Evolutionary conservation across 1,284 basidiomycete genomes (phyloP).

Genomic region (Rhodotorula sp.): DNA sequence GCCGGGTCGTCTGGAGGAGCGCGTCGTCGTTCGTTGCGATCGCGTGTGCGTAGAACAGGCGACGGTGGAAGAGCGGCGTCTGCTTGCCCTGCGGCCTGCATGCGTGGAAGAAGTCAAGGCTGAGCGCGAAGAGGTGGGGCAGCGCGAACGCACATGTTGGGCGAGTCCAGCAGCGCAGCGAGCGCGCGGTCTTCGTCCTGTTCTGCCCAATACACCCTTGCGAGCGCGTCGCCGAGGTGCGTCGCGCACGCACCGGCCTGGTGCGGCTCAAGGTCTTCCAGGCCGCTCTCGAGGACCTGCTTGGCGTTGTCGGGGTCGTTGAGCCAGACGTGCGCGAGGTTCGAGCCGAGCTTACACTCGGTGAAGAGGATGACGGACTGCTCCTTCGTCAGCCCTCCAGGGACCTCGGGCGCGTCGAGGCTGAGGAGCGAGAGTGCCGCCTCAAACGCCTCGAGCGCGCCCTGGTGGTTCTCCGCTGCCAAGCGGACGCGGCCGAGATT

Average conservation of each 20-base stretch:
- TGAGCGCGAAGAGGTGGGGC: neutral
- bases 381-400: conserved; percentile 24
- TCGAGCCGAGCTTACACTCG: conserved; percentile 35
- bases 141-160: conserved; percentile 20
- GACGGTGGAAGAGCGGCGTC: conserved; percentile 37
- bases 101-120: neutral
- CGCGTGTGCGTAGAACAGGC: conserved; percentile 28
- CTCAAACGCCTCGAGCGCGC: conserved; percentile 70
- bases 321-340: conserved; percentile 24
- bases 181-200: conserved; percentile 33
- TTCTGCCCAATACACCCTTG: conserved; percentile 22
- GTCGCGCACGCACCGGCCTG: conserved; percentile 3
- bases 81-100: neutral
- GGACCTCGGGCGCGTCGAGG: conserved; percentile 1
- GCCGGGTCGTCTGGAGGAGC: conserved; percentile 10
- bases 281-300: conserved; percentile 25
- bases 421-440: conserved; percentile 70
- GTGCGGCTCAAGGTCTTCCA: conserved; percentile 31
- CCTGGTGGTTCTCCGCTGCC: conserved; percentile 61
- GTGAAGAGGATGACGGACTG: conserved; percentile 28
- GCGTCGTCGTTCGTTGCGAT: conserved; percentile 27
- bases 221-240: conserved; percentile 19
- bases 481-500: conserved; percentile 80
- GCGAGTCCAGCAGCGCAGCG: conserved; percentile 29
- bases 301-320: conserved; percentile 24